Evolutionary conservation across 2,329 filamentous ascomycete species (phyloP).

Genomic region (Fusarium sp.): DNA sequence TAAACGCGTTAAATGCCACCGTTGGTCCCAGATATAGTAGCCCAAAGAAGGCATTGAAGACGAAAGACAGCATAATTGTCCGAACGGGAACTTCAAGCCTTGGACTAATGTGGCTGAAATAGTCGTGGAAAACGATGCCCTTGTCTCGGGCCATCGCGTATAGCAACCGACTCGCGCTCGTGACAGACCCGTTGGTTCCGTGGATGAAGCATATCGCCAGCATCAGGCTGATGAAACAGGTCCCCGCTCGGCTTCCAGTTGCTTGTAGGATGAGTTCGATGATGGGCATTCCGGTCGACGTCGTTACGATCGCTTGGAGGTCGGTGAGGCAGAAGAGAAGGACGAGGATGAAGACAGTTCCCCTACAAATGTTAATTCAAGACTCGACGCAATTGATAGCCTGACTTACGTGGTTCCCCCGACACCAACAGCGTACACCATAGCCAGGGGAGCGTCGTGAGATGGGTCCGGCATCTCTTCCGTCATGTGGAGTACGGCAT

Average conservation of each 20-base stretch:
- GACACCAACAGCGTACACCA: slow-evolving; percentile 55
- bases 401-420: slow-evolving; percentile 54
- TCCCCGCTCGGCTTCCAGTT: slow-evolving; percentile 51
- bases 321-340: slow-evolving; percentile 56
- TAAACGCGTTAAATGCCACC: slow-evolving; percentile 32
- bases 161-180: slow-evolving; percentile 54
- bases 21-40: slow-evolving; percentile 29
- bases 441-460: slow-evolving; percentile 54
- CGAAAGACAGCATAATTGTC: slow-evolving; percentile 18
- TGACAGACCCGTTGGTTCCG: slow-evolving; percentile 57
- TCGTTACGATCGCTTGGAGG: slow-evolving; percentile 47
- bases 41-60: slow-evolving; percentile 32
- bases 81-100: slow-evolving; percentile 25
- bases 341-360: slow-evolving; percentile 52
- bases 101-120: slow-evolving; percentile 27
- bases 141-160: slow-evolving; percentile 46
- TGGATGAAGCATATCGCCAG: slow-evolving; percentile 57
- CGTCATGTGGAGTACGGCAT: slow-evolving; percentile 57
- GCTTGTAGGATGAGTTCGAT: slow-evolving; percentile 57
- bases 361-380: slow-evolving; percentile 30
- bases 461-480: slow-evolving; percentile 58
- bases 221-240: slow-evolving; percentile 54
- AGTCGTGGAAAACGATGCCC: slow-evolving; percentile 18
- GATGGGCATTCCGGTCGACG: slow-evolving; percentile 57
- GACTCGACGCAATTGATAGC: background rate